Conservation (phyloP, 73 alveolate species). For the Tetrahymena borealis region DNA sequence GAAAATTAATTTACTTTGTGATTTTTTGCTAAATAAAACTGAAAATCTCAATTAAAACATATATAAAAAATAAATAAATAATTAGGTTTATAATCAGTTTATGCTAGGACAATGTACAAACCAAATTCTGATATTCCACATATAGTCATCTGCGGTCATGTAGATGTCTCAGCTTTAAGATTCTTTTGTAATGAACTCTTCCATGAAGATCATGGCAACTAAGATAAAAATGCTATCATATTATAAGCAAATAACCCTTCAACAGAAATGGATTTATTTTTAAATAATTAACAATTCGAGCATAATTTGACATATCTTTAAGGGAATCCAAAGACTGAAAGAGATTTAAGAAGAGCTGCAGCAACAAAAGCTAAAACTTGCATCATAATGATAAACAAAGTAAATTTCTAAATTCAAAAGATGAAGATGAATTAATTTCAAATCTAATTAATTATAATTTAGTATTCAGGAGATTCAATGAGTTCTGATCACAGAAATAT, state of each 20-base stretch:
- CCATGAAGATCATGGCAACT: conserved; percentile 92
- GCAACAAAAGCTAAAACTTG: conserved; percentile 78
- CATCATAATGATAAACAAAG: conserved; percentile 81
- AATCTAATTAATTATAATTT: conserved; percentile 75
- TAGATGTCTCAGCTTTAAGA: conserved; percentile 71
- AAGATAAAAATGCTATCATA: conserved; percentile 88
- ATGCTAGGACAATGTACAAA: conserved; percentile 80
- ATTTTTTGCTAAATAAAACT: no score
- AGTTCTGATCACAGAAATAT: conserved; percentile 89
- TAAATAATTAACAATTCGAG: conserved; percentile 84
- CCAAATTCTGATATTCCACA: conserved; percentile 93
- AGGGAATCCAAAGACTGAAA: conserved; percentile 60
- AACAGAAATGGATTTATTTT: conserved; percentile 82
- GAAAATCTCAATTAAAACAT: no score
- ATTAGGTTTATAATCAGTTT: conserved; percentile 82
- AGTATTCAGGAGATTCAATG: conserved; percentile 46
- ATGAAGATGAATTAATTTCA: no score
- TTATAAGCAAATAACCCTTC: conserved; percentile 76
- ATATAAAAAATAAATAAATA: no score
- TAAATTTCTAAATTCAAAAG: no score
- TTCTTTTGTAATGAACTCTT: conserved; percentile 88
- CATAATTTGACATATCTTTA: conserved; percentile 65
- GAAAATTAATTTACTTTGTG: no score
- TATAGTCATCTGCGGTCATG: conserved; percentile 86
- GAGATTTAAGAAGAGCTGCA: conserved; percentile 84